These are phyloP conservation scores for Taphrina pruni DNA, from an alignment of 1,139 yeast genomes.

Conservation along the genomic window DNA sequence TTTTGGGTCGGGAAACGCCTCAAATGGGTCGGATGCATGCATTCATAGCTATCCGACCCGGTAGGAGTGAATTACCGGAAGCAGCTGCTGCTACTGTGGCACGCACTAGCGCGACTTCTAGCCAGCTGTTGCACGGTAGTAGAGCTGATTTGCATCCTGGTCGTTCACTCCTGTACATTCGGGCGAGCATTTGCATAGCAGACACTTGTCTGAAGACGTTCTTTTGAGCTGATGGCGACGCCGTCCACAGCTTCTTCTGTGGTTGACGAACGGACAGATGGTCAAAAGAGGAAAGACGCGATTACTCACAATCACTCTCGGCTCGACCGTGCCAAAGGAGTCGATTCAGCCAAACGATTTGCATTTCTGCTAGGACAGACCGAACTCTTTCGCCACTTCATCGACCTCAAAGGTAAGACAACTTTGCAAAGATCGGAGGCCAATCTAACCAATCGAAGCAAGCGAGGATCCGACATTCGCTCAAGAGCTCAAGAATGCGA, in stretches of 20 bases:
- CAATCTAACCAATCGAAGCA: slow-evolving; percentile 5
- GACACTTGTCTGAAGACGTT: neutral
- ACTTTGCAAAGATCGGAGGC: neutral
- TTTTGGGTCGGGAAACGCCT: too few relatives aligned
- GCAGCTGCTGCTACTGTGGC: neutral
- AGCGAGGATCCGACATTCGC: slow-evolving; percentile 66
- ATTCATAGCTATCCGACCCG: too few relatives aligned
- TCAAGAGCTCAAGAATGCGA: slow-evolving; percentile 63
- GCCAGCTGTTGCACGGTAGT: neutral
- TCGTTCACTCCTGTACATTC: neutral
- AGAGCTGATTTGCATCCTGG: neutral
- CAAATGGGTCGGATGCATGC: too few relatives aligned
- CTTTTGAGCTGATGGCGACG: slow-evolving; percentile 20
- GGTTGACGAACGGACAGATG: slow-evolving; percentile 31
- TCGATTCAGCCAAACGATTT: slow-evolving; percentile 79
- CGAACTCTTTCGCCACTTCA: slow-evolving; percentile 77
- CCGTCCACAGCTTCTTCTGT: slow-evolving; percentile 32
- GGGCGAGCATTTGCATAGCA: neutral
- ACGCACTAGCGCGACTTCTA: slow-evolving; percentile 9
- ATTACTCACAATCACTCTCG: slow-evolving; percentile 18
- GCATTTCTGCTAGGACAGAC: slow-evolving; percentile 81
- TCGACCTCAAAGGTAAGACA: slow-evolving; percentile 75
- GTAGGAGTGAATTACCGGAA: too few relatives aligned
- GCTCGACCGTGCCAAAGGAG: slow-evolving; percentile 49
- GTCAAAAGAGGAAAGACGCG: slow-evolving; percentile 35